Percentiles rank a stretch among this genome's conserved stretches.
Conservation (phyloP, 352 stramenopile species). For the Phytopythium mirpurense region DNA sequence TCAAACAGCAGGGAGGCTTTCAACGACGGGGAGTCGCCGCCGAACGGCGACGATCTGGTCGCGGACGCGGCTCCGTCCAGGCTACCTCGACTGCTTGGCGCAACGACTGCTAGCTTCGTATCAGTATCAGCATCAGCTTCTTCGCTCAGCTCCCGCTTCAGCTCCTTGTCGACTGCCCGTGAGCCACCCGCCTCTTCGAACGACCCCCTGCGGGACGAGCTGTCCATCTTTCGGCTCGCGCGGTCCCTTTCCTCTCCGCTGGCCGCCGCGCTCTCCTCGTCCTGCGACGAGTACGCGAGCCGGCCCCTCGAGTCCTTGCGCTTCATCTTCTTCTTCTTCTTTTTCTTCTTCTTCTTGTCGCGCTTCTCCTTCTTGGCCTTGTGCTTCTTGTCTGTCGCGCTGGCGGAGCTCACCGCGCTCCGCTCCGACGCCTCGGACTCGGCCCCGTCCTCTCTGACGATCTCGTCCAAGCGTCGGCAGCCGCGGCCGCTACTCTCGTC, state of each 20-base stretch:
- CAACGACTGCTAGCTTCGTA: background rate
- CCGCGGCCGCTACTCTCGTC: conserved; percentile 3
- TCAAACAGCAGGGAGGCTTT: conserved; percentile 30
- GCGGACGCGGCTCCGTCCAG: background rate
- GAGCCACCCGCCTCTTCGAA: background rate
- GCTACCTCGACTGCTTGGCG: conserved; percentile 4
- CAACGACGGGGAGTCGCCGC: conserved; percentile 15
- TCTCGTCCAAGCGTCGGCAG: conserved; percentile 18
- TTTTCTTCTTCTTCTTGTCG: conserved; percentile 59
- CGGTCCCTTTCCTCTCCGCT: background rate
- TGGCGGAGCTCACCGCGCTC: conserved; percentile 16
- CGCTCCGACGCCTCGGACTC: conserved; percentile 33
- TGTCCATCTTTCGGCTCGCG: background rate
- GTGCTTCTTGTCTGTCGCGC: conserved; percentile 33
- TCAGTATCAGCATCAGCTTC: background rate
- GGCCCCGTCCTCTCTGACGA: conserved; percentile 15
- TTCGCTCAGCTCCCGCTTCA: background rate
- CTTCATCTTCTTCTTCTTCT: conserved; percentile 45
- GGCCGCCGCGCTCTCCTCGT: conserved; percentile 12
- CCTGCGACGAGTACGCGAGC: conserved; percentile 10
- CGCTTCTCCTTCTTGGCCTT: conserved; percentile 40
- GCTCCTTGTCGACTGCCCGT: background rate
- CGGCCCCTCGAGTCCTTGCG: conserved; percentile 22
- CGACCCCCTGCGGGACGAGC: background rate
- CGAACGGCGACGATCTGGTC: background rate